Conservation (phyloP, 768 basidiomycete species). For the Boletus sp. region DNA sequence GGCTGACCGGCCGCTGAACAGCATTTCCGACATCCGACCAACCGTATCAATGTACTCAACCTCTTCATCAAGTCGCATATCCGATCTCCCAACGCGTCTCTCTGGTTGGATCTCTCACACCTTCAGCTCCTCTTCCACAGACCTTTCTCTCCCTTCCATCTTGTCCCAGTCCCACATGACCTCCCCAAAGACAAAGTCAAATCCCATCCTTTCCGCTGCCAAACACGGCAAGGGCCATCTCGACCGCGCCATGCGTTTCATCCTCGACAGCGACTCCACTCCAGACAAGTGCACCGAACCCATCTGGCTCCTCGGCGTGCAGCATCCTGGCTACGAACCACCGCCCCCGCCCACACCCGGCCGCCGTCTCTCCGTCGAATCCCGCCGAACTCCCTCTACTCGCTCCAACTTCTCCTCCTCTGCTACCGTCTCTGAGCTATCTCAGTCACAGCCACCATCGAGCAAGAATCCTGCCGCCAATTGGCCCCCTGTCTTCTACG, state of each 20-base stretch:
- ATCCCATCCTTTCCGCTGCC: conserved; percentile 61
- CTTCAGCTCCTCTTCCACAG: conserved; percentile 66
- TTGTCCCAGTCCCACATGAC: conserved; percentile 46
- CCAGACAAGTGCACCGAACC: conserved; percentile 79
- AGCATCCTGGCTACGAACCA: conserved; percentile 71
- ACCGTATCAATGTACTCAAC: conserved; percentile 45
- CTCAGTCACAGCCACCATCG: conserved; percentile 37
- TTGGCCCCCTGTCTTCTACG: conserved; percentile 83
- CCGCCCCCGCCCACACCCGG: conserved; percentile 26
- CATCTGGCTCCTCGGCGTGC: conserved; percentile 88
- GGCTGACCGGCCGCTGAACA: conserved; percentile 52
- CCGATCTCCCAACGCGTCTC: conserved; percentile 70
- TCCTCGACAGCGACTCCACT: conserved; percentile 86
- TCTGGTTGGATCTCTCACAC: conserved; percentile 82
- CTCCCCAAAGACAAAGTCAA: conserved; percentile 43
- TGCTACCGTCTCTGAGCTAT: conserved; percentile 31
- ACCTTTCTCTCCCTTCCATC: conserved; percentile 63
- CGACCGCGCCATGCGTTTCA: conserved; percentile 82
- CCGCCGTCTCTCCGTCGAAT: conserved; percentile 41
- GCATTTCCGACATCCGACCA: conserved; percentile 41
- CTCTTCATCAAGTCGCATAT: conserved; percentile 49
- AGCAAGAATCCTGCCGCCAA: conserved; percentile 34
- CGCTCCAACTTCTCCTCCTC: conserved; percentile 45
- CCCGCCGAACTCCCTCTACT: conserved; percentile 40
- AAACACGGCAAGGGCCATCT: conserved; percentile 73